These are phyloP conservation scores for Suillus variegatus DNA, from an alignment of 768 basidiomycete genomes.

Conservation along the genomic window DNA sequence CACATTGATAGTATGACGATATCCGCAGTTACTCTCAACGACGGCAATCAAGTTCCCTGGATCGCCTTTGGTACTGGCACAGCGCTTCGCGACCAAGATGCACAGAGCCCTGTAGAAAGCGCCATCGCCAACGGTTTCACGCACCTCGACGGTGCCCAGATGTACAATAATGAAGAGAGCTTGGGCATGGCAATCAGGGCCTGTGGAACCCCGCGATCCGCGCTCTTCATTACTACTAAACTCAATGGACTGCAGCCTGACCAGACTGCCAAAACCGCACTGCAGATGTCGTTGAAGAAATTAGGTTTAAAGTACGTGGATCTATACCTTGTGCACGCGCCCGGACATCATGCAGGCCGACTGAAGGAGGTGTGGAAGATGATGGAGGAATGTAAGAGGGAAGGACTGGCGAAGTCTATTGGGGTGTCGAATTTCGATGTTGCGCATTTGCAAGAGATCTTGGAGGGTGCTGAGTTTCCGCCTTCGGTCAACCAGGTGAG, in stretches of 20 bases:
- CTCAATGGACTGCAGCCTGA: slow-evolving; percentile 47
- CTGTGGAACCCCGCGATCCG: slow-evolving; percentile 34
- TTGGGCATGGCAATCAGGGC: slow-evolving; percentile 33
- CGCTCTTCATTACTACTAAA: slow-evolving; percentile 57
- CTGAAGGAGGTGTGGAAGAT: slow-evolving; percentile 50
- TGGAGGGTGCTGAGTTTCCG: slow-evolving; percentile 51
- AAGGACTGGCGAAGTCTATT: slow-evolving; percentile 43
- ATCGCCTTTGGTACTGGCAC: slow-evolving; percentile 36
- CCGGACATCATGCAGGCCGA: slow-evolving; percentile 19
- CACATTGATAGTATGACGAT: slow-evolving; percentile 19
- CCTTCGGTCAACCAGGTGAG: slow-evolving; percentile 73
- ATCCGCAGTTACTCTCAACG: slow-evolving; percentile 34
- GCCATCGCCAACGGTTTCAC: slow-evolving; percentile 40
- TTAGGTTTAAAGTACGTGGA: slow-evolving; percentile 42
- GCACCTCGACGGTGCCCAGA: not conserved
- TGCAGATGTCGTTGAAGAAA: slow-evolving; percentile 22
- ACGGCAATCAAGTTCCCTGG: slow-evolving; percentile 38
- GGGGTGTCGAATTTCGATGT: slow-evolving; percentile 72
- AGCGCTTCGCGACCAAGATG: slow-evolving; percentile 31
- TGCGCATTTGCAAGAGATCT: slow-evolving; percentile 49
- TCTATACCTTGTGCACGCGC: slow-evolving; percentile 47
- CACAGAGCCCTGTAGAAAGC: slow-evolving; percentile 11
- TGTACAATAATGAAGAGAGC: slow-evolving; percentile 27
- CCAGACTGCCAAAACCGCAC: slow-evolving; percentile 41
- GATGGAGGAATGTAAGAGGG: slow-evolving; percentile 54